Percentiles rank a stretch among this genome's conserved stretches.
These are phyloP conservation scores for Byssothecium circinans DNA, from an alignment of 2,329 filamentous ascomycete species.

Conservation along the genomic window DNA sequence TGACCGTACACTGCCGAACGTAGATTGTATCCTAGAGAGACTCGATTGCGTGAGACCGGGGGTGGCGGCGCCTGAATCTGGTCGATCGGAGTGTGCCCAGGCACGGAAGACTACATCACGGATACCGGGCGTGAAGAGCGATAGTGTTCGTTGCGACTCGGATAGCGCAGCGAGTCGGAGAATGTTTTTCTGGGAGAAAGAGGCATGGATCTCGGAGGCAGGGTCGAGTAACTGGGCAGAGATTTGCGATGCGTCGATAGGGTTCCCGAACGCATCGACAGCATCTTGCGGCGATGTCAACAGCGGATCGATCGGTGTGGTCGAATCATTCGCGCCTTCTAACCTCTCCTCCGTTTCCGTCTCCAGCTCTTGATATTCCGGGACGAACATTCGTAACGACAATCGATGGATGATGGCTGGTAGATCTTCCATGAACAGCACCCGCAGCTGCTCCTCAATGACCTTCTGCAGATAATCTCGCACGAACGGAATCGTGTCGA, in stretches of 20 bases:
- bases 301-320: slow-evolving; percentile 75
- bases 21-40: slow-evolving; percentile 51
- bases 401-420: slow-evolving; percentile 94
- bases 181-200: slow-evolving; percentile 95
- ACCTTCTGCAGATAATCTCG: slow-evolving; percentile 95
- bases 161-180: slow-evolving; percentile 78
- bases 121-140: slow-evolving; percentile 89
- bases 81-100: slow-evolving; percentile 78
- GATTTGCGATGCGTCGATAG: slow-evolving; percentile 73
- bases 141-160: slow-evolving; percentile 86
- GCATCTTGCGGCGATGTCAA: slow-evolving; percentile 79
- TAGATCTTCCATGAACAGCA: slow-evolving; percentile 96
- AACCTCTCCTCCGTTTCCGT: slow-evolving; percentile 59
- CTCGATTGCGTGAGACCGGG: slow-evolving; percentile 48
- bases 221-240: slow-evolving; percentile 78
- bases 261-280: slow-evolving; percentile 77
- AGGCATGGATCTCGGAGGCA: slow-evolving; percentile 77
- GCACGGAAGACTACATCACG: slow-evolving; percentile 88
- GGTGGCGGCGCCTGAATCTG: slow-evolving; percentile 55
- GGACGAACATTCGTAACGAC: slow-evolving; percentile 85
- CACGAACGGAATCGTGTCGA: slow-evolving; percentile 98
- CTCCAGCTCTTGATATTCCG: slow-evolving; percentile 70
- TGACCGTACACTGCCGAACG: slow-evolving; percentile 52
- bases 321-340: slow-evolving; percentile 51
- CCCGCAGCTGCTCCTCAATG: slow-evolving; percentile 89